Percentiles rank a stretch among this genome's conserved stretches.
phyloP scores from a whole-genome alignment of 2,329 filamentous ascomycete genomes.

The Waltergamsia citrina region DNA sequence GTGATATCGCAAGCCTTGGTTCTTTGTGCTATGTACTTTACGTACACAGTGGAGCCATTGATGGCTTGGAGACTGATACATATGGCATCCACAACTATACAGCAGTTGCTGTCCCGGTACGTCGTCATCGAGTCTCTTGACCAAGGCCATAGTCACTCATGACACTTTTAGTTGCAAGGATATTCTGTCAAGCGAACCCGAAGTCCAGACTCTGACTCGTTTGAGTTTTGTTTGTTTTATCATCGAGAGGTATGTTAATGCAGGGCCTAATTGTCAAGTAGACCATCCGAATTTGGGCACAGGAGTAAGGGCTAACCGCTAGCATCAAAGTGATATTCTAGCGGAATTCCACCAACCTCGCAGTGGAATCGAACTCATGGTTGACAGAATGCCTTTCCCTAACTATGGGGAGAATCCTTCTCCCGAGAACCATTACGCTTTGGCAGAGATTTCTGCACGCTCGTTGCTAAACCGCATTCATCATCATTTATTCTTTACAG shows the following conservation, averaged over 20 bases:
- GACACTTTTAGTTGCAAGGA: constrained; percentile 2
- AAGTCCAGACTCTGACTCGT: constrained; percentile 10
- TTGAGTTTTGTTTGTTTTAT: constrained; percentile 15
- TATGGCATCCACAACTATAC: constrained; percentile 11
- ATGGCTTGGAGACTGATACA: constrained; percentile 11
- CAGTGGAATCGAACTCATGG: constrained; percentile 14
- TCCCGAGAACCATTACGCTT: constrained; percentile 8
- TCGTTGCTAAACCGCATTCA: constrained; percentile 14
- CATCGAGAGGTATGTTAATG: constrained; percentile 13
- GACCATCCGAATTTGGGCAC: not conserved
- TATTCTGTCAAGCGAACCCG: constrained; percentile 5
- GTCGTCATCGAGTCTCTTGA: not conserved
- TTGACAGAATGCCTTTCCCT: constrained; percentile 14
- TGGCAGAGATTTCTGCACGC: constrained; percentile 12
- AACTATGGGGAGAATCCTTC: constrained; percentile 9
- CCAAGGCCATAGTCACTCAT: not conserved
- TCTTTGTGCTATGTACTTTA: constrained; percentile 9
- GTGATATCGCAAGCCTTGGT: constrained; percentile 7
- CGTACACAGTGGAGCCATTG: constrained; percentile 9
- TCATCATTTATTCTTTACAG: constrained; percentile 11
- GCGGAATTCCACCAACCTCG: constrained; percentile 14
- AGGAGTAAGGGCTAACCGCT: too few species aligned
- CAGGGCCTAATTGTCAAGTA: not conserved
- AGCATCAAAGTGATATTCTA: constrained; percentile 9
- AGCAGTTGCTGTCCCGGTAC: constrained; percentile 9